These are phyloP conservation scores for Epichloe aotearoae DNA, from an alignment of 2,329 filamentous ascomycete species.

Conservation along the genomic window DNA sequence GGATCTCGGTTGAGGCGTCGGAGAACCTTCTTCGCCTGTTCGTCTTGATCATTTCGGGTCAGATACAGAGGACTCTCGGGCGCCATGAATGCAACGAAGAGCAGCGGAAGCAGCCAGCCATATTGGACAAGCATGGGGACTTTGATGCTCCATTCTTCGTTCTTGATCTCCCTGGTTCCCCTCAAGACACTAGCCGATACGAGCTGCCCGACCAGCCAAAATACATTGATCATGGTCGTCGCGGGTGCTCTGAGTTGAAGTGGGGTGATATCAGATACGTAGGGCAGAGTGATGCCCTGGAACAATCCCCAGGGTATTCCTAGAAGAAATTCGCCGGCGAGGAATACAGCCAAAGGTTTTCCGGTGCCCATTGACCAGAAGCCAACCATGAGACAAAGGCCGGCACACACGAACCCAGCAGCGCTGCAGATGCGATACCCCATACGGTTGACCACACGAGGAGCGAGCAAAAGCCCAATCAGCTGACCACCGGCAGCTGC, in stretches of 20 bases:
- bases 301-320: constrained; percentile 1
- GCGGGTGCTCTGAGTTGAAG: not conserved
- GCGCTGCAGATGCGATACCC: constrained; percentile 15
- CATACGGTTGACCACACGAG: constrained; percentile 4
- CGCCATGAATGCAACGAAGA: not conserved
- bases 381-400: constrained; percentile 17
- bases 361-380: not conserved
- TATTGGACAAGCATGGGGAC: not conserved
- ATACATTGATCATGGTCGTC: constrained; percentile 1
- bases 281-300: constrained; percentile 1
- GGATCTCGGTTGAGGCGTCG: not conserved
- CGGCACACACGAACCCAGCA: constrained; percentile 21
- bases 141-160: not conserved
- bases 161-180: not conserved
- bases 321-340: not conserved
- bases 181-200: not conserved
- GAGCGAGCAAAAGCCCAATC: constrained; percentile 8
- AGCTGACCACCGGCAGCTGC: constrained; percentile 7
- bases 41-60: not conserved
- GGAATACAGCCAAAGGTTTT: not conserved
- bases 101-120: not conserved
- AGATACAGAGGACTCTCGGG: not conserved
- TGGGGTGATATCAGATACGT: constrained; percentile 1
- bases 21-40: not conserved
- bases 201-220: constrained; percentile 1